Base-by-base conservation (phyloP, 352 stramenopile species). In the Phytophthora chlamydospora region DNA sequence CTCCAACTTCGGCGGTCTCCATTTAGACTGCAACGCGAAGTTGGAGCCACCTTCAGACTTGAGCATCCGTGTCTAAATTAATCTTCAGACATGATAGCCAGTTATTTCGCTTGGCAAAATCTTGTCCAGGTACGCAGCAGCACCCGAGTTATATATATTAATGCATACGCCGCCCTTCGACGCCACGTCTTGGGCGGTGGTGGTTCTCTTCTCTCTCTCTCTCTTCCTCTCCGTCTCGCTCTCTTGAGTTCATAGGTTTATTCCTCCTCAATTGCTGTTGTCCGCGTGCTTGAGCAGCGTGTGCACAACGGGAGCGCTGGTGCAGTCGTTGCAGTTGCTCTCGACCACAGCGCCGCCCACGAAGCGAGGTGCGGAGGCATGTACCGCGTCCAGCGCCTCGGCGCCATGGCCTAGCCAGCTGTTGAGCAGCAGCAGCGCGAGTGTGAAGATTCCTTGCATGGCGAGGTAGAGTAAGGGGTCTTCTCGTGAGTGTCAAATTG, bases 401-500 rank as follows among this genome's bases (percentile, higher is more conserved):
- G 35, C 34, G 48, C 53, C 19, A 31, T 44, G 41, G 36, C 53
- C 52, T 16, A 65, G 11, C 60, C 61, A 71, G 33, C 68, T 44
- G 54, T 73, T 78, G 21, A 80, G 68, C 32, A 71, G 65, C 40
- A 71, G 52, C 41, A 80, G 58, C 44, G 72, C 64, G 59, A 80
- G 65, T 17, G 68, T 73, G 65, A 80, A 80, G 57, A 80, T 63
- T 27, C 59, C 68, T 51, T 80, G 72, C 72, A 80, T 80, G 24
- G 6, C 2, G 45, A 45, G 24, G 13, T 10, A 21, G 24, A 27
- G 34, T 32, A 27, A 31, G 17, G 7, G n/a, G 27, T 21, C n/a
- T 19, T 44, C 21, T 51, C 7, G 11, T 17, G 21, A 16, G 21
- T 0, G 17, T 41, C 4, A 68, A n/a, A 68, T 59, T 58, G 53